phyloP scores from a whole-genome alignment of 1,284 basidiomycete genomes.

The Vanrija pseudolonga region DNA sequence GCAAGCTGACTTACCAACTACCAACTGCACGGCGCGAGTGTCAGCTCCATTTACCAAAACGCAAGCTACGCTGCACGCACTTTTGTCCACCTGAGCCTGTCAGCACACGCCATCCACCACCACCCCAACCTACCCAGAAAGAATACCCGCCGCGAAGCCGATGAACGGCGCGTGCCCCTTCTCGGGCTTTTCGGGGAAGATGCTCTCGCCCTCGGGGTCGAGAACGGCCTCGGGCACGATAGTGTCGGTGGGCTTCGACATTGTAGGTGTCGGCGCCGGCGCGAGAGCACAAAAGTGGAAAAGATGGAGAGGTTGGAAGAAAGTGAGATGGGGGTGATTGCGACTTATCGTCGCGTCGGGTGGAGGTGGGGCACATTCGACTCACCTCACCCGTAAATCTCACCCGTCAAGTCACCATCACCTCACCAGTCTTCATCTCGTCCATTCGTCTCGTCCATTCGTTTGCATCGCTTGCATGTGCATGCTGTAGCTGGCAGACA shows the following conservation, averaged over 20 bases:
- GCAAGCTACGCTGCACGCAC: neutral
- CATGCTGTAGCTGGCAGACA: too few relatives aligned
- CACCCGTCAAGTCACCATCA: too few relatives aligned
- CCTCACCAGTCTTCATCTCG: too few relatives aligned
- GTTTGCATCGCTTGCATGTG: too few relatives aligned
- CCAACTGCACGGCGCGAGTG: neutral
- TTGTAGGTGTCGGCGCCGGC: too few relatives aligned
- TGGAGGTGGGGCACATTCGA: too few relatives aligned
- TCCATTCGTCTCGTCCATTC: too few relatives aligned
- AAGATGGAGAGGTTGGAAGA: too few relatives aligned
- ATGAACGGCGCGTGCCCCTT: constrained; percentile 37
- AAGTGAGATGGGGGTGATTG: too few relatives aligned
- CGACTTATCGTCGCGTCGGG: too few relatives aligned
- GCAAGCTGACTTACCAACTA: constrained; percentile 5
- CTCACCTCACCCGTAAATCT: too few relatives aligned
- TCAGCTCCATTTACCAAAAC: neutral
- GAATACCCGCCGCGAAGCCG: constrained; percentile 46
- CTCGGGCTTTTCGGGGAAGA: neutral
- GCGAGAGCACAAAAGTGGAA: too few relatives aligned
- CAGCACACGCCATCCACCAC: neutral
- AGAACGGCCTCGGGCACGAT: constrained; percentile 14
- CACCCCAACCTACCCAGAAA: constrained; percentile 34
- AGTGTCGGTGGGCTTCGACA: neutral
- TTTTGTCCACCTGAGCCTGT: constrained; percentile 28
- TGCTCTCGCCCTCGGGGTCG: constrained; percentile 16